Evolutionary conservation across 352 stramenopile species (phyloP).

Genomic region (Globisporangium cederbergense): DNA sequence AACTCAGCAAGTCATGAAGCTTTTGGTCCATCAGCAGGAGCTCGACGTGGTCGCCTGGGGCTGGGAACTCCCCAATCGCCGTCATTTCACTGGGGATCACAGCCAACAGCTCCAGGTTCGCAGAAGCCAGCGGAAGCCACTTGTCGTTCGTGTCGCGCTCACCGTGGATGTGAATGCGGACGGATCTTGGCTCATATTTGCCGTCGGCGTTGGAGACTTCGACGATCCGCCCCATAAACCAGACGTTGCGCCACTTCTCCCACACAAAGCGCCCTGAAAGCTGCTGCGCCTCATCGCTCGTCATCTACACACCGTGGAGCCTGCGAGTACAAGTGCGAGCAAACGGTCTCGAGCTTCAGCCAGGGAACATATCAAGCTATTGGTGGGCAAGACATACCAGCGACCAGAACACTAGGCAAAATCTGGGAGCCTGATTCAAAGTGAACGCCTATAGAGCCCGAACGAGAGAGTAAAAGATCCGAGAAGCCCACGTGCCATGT

Average conservation of each 20-base stretch:
- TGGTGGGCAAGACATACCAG: background rate
- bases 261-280: constrained; percentile 27
- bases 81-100: constrained; percentile 22
- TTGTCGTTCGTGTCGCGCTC: constrained; percentile 43
- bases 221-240: constrained; percentile 47
- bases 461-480: too few relatives aligned
- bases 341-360: too few relatives aligned
- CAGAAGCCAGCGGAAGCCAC: constrained; percentile 26
- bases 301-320: background rate
- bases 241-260: constrained; percentile 37
- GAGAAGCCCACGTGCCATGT: too few relatives aligned
- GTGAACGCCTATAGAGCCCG: too few relatives aligned
- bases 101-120: constrained; percentile 28
- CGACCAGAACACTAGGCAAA: background rate
- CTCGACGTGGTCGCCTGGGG: constrained; percentile 32
- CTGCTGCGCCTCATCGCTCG: background rate
- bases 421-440: too few relatives aligned
- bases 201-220: background rate
- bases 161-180: constrained; percentile 40
- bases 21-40: constrained; percentile 32
- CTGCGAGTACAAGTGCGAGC: too few relatives aligned
- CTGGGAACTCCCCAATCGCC: constrained; percentile 38
- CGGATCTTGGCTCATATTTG: background rate
- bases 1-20: constrained; percentile 15
- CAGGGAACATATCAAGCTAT: too few relatives aligned